These are phyloP conservation scores for Laguncularia racemosa DNA, from an alignment of 345 rosid genomes.

Conservation along the genomic window DNA sequence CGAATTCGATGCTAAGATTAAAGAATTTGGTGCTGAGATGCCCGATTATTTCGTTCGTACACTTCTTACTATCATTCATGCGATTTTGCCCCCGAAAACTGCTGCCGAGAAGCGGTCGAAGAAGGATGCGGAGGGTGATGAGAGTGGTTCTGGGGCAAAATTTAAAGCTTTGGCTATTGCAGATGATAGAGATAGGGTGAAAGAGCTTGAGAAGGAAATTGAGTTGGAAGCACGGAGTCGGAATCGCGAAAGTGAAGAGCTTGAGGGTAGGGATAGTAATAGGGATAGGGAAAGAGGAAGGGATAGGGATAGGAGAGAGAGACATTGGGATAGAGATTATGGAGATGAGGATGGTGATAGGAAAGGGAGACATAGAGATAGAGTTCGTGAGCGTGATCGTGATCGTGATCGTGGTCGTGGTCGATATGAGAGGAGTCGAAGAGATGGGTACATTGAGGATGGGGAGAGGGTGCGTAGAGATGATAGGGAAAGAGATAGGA, in stretches of 20 bases:
- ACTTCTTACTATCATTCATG: conserved; percentile 68
- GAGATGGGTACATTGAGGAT: conserved; percentile 2
- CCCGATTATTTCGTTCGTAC: conserved; percentile 89
- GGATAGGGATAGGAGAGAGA: conserved; percentile 17
- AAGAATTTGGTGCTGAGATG: conserved; percentile 73
- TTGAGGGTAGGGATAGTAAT: conserved; percentile 4
- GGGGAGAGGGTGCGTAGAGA: conserved; percentile 4
- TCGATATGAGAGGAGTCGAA: conserved; percentile 8
- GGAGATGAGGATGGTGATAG: conserved; percentile 16
- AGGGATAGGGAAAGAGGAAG: conserved; percentile 16
- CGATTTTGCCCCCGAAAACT: conserved; percentile 59
- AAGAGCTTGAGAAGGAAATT: conserved; percentile 57
- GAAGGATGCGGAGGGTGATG: conserved; percentile 19
- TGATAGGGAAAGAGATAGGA: conserved; percentile 9
- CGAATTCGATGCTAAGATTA: conserved; percentile 62
- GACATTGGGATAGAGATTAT: conserved; percentile 15
- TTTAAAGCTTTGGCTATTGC: conserved; percentile 61
- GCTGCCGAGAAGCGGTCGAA: conserved; percentile 29
- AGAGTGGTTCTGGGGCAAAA: conserved; percentile 31
- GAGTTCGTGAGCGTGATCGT: background rate
- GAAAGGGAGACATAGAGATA: conserved; percentile 13
- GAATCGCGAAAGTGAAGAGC: conserved; percentile 7
- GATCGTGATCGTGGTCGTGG: conserved; percentile 1
- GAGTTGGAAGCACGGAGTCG: conserved; percentile 41
- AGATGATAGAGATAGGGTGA: conserved; percentile 60